Evolutionary conservation across 108 stramenopile species (phyloP), one percentile per base, ranked within the genome.

Genomic region (Nannochloropsis salina): DNA sequence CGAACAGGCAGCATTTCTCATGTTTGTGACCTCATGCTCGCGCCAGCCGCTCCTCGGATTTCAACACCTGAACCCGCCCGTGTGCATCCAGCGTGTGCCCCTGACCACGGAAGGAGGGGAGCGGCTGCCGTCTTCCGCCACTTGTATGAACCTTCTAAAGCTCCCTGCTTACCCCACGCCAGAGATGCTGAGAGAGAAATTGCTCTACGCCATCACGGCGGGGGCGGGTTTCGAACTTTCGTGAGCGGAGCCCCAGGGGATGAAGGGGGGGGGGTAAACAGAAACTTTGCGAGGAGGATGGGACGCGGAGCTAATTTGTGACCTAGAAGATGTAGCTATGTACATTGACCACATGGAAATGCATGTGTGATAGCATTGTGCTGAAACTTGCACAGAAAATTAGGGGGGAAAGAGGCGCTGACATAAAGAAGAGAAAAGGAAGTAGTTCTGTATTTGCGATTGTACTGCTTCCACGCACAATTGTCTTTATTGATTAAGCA

Each of bases 131-230:
- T 95, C 96, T 2, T 91, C 93, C 51, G 91, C 94, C 9, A 98
- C 99, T 10, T 99, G 99, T 85, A 97, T 98, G 95, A 98, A 99
- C 87, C 90, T 98, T 80, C 91, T 99, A 61, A 99, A 99, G 89
- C 92, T 99, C 4, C 99, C 99, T 10, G 94, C 96, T 83, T 99
- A 99, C 86, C 89, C 80, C 84, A 94, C 95, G 84, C 83, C 20
- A 9, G 91, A 91, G 40, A 92, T 96, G 83, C 87, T 99, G 84
- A 86, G 92, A 81, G 91, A 95, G 80, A 99, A 99, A 89, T 90
- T 99, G 22, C 74, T 96, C 20, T 97, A 96, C 90, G 96, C 99
- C 9, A 96, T 99, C 85, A 94, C 95, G 87, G 91, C 95, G 8
- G 95, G 94, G 79, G 94, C 97, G 8, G 99, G 99, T 42, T 99